Conservation (phyloP, 2,329 filamentous ascomycete genomes). For the Colletotrichum sojae region DNA sequence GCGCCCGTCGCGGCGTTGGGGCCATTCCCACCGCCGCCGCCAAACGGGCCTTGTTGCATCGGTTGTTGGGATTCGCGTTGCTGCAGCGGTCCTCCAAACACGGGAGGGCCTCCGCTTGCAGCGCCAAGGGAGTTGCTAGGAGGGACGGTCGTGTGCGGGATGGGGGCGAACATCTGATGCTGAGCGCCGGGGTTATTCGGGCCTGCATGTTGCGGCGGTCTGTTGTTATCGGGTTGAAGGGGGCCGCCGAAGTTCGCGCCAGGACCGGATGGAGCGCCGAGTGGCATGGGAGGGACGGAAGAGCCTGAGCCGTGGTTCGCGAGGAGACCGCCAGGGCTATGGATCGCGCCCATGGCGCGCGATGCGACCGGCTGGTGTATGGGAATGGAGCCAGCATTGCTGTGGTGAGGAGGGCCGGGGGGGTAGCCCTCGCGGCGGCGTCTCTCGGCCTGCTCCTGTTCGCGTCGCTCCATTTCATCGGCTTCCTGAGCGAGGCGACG, state of each 20-base stretch:
- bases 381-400: constrained; percentile 87
- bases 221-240: constrained; percentile 66
- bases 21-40: constrained; percentile 36
- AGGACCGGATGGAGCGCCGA: constrained; percentile 67
- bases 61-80: constrained; percentile 68
- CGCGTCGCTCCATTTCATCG: constrained; percentile 68
- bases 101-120: constrained; percentile 71
- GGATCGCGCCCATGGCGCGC: constrained; percentile 84
- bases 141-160: constrained; percentile 65
- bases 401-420: constrained; percentile 81
- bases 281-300: constrained; percentile 66
- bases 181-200: constrained; percentile 62
- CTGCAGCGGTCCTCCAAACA: constrained; percentile 80
- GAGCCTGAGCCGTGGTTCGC: constrained; percentile 78
- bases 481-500: constrained; percentile 45
- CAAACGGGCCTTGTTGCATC: constrained; percentile 73
- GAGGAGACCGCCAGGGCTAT: constrained; percentile 91
- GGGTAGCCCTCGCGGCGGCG: constrained; percentile 76
- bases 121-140: constrained; percentile 69
- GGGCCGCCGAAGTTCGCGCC: constrained; percentile 68
- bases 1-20: constrained; percentile 55
- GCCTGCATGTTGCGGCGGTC: constrained; percentile 65
- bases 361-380: constrained; percentile 95
- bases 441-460: constrained; percentile 76
- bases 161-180: constrained; percentile 71